Conservation (phyloP, 2,329 filamentous ascomycete genomes). For the Orbilia blumenaviensis region DNA sequence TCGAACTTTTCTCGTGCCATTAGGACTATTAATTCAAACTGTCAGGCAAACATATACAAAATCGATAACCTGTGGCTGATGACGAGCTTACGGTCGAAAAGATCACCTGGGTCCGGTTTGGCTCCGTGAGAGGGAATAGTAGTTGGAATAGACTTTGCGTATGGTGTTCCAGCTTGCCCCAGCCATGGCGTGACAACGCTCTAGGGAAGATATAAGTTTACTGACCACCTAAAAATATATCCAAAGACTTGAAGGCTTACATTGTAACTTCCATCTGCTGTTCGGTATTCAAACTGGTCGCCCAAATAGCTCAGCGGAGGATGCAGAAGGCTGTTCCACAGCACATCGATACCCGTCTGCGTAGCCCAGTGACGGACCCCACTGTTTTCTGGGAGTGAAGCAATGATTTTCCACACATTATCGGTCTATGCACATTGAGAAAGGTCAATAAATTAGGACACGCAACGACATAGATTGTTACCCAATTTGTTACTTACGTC, state of each 20-base stretch:
- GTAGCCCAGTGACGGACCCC: not conserved
- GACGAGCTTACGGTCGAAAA: not conserved
- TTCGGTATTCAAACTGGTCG: not conserved
- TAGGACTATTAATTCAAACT: no score
- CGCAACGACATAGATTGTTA: no score
- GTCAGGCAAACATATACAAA: no score
- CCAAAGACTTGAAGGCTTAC: no score
- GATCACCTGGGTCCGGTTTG: not conserved
- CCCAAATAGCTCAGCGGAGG: not conserved
- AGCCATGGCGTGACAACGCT: not conserved
- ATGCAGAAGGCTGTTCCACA: not conserved
- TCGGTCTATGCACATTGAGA: no score
- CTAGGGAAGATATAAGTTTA: no score
- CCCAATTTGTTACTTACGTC: no score
- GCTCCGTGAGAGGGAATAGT: not conserved
- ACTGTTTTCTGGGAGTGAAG: not conserved
- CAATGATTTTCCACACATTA: conserved; percentile 13
- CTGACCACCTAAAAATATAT: not conserved
- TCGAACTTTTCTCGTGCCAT: not conserved
- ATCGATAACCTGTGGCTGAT: no score
- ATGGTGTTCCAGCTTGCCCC: not conserved
- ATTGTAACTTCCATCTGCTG: not conserved
- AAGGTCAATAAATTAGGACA: no score
- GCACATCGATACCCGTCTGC: not conserved
- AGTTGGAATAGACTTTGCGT: not conserved